Evolutionary conservation across 225 moss, liverwort and hornwort species (phyloP), one percentile per base, ranked within the genome.

Genomic region (Ulota crispa): DNA sequence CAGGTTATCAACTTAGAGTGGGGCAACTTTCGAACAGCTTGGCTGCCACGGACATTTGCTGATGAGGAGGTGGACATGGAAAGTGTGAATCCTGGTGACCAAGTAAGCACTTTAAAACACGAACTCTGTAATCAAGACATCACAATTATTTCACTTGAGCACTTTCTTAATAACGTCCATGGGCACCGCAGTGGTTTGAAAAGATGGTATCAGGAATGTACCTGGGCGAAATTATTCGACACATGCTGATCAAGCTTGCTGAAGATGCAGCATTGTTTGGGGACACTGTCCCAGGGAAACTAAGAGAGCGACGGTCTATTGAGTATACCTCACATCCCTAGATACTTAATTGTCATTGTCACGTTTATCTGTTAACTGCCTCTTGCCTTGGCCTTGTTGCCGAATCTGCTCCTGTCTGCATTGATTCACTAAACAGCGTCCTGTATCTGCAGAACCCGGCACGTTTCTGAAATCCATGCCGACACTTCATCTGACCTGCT

Each of bases 121-220:
- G 10, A 80, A 72, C 11, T 4, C 41, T 65, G 18, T 30, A 53
- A 28, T 60, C 65, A 65, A 79, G 56, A 19, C 24, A 43, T 75
- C 24, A 31, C 50, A 57, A 26, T 71, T 2, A 37, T 36, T 34
- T 59, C 79, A 70, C 70, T n/a, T 32, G 21, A 76, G 53, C 53
- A 41, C 21, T 19, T 15, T 61, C 21, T 32, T 37, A 67, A 56
- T 55, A 55, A 83, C 69, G 59, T 60, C 36, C 56, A 59, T 80
- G 54, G 65, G 31, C 27, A 61, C 57, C 81, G 82, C 91, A 96
- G 96, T 93, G 94, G 81, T 95, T 97, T 83, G 97, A 97, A 83
- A 97, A 97, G 88, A 95, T 95, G 74, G 80, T 97, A 18, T 95
- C 95, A 42, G 97, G 97, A 65, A 90, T 97, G 93, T 97, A 97